Conservation (phyloP, 2,329 filamentous ascomycete species). For the Phoma herbarum region DNA sequence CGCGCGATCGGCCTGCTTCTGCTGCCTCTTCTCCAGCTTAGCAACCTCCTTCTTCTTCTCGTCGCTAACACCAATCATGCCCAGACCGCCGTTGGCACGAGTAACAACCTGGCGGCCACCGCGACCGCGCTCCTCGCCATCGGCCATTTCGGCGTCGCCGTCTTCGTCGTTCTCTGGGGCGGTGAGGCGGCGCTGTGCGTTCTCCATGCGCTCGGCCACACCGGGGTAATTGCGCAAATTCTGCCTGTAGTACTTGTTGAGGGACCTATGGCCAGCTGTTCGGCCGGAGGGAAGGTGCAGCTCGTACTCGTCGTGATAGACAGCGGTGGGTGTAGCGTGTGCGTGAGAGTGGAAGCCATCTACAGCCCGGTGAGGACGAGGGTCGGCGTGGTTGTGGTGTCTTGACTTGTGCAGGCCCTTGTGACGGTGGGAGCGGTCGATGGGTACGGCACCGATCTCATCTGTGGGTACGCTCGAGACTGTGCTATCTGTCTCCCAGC, state of each 20-base stretch:
- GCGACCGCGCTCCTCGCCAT: conserved; percentile 41
- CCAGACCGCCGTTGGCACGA: conserved; percentile 75
- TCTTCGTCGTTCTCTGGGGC: conserved; percentile 54
- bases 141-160: conserved; percentile 38
- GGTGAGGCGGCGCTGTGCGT: conserved; percentile 72
- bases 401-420: conserved; percentile 75
- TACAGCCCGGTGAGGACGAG: conserved; percentile 74
- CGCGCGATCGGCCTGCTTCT: conserved; percentile 69
- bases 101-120: conserved; percentile 59
- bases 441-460: conserved; percentile 80
- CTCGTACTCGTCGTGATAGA: conserved; percentile 92
- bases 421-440: conserved; percentile 76
- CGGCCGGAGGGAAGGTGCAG: conserved; percentile 90
- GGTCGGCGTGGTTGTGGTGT: conserved; percentile 77
- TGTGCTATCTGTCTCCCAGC: conserved; percentile 97
- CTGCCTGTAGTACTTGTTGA: conserved; percentile 89
- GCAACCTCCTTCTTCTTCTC: conserved; percentile 74
- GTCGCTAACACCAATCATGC: conserved; percentile 81
- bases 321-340: conserved; percentile 74
- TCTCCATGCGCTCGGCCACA: conserved; percentile 75
- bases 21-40: conserved; percentile 73
- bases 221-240: conserved; percentile 88
- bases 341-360: conserved; percentile 86
- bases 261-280: conserved; percentile 86
- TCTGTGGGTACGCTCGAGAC: conserved; percentile 84